These are phyloP conservation scores for Edaphochlamys debaryana DNA, from an alignment of 139 green algal genomes.

Conservation along the genomic window DNA sequence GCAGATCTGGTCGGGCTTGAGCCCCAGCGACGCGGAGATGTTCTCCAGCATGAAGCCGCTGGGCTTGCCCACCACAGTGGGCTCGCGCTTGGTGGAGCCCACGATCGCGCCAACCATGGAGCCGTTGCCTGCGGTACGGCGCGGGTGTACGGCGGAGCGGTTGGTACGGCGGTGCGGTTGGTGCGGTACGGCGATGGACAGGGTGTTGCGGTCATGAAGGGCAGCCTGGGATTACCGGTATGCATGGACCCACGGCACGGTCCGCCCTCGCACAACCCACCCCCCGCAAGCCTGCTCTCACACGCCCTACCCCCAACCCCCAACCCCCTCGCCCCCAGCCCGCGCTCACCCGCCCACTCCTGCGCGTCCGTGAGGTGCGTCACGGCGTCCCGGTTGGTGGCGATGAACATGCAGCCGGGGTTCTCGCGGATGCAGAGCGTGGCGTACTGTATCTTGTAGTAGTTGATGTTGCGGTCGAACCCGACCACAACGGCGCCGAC, in stretches of 20 bases:
- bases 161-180: no score
- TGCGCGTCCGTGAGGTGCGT: slow-evolving; percentile 98
- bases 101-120: slow-evolving; percentile 97
- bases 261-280: no score
- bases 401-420: slow-evolving; percentile 98
- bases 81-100: slow-evolving; percentile 92
- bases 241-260: no score
- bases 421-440: slow-evolving; percentile 99
- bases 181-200: background rate
- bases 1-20: slow-evolving; percentile 91
- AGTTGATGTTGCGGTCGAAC: slow-evolving; percentile 99
- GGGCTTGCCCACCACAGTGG: slow-evolving; percentile 95
- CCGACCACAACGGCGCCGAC: slow-evolving; percentile 96
- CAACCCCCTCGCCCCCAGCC: no score
- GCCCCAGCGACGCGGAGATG: slow-evolving; percentile 83
- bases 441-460: slow-evolving; percentile 99
- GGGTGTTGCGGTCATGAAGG: background rate
- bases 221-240: no score
- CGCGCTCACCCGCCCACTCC: slow-evolving; percentile 67
- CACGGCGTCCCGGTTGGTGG: slow-evolving; percentile 97
- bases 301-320: no score
- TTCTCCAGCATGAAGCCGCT: slow-evolving; percentile 97
- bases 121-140: slow-evolving; percentile 87
- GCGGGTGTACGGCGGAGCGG: no score
- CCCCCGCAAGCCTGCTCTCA: no score